A percentile compares a stretch with the other conserved stretches of the same genome.
These are phyloP conservation scores for Pseudogymnoascus sp. DNA, from an alignment of 2,329 filamentous ascomycete species.

Conservation along the genomic window DNA sequence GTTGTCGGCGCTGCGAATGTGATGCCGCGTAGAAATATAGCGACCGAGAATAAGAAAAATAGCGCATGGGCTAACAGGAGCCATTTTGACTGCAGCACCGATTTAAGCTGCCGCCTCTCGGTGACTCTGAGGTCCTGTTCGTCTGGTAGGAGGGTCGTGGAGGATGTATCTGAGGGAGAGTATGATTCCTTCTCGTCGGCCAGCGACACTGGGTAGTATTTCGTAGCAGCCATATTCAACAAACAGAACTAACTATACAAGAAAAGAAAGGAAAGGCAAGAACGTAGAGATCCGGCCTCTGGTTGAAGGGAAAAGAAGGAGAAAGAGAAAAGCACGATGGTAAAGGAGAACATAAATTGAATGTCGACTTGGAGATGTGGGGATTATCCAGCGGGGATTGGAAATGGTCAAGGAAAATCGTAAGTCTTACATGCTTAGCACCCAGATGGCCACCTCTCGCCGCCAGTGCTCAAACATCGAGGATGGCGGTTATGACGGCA, in stretches of 20 bases:
- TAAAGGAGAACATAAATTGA: not conserved
- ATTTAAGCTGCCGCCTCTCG: not conserved
- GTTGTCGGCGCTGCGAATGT: conserved; percentile 20
- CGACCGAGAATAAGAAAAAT: conserved; percentile 13
- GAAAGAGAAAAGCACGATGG: not conserved
- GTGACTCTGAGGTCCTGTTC: not conserved
- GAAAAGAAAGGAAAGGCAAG: not conserved
- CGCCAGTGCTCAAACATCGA: not conserved
- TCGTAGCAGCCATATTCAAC: not conserved
- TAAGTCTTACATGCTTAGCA: not conserved
- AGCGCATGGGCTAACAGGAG: conserved; percentile 14
- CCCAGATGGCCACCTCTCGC: not conserved
- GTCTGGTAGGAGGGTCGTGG: not conserved
- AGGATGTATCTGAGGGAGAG: not conserved
- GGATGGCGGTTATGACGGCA: not conserved
- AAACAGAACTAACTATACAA: conserved; percentile 2
- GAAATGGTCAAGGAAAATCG: not conserved
- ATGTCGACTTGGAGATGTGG: not conserved
- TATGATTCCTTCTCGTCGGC: conserved; percentile 1
- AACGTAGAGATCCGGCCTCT: conserved; percentile 1
- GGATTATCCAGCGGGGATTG: not conserved
- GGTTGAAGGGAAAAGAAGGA: not conserved
- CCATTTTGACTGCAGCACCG: conserved; percentile 14
- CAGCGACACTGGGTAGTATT: conserved; percentile 1
- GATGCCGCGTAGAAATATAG: not conserved